These are phyloP conservation scores for Eleusine indica DNA, from an alignment of 176 grass and related monocot genomes.

Conservation along the genomic window DNA sequence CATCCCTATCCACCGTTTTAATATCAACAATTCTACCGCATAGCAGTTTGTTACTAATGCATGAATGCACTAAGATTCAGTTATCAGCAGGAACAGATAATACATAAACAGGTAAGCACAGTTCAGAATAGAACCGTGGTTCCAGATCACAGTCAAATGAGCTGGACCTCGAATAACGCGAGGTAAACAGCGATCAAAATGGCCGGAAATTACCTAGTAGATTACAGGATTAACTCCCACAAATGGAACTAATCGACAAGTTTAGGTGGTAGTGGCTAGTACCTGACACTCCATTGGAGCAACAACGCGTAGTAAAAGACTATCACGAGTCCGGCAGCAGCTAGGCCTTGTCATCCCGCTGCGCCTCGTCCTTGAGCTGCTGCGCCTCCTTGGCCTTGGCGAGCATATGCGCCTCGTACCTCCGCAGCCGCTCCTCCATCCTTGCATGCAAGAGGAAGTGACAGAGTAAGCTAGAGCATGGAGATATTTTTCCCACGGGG, in stretches of 20 bases:
- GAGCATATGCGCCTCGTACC: conserved; percentile 71
- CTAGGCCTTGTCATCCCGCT: conserved; percentile 56
- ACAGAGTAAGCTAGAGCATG: background rate
- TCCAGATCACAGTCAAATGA: background rate
- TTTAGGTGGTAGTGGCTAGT: background rate
- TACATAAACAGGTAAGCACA: background rate
- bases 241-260: background rate
- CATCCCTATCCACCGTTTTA: too few relatives aligned
- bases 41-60: background rate
- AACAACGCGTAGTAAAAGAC: background rate
- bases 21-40: background rate
- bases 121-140: background rate
- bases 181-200: background rate
- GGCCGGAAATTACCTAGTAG: background rate
- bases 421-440: conserved; percentile 80
- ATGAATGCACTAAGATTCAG: background rate
- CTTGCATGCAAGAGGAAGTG: conserved; percentile 46
- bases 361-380: conserved; percentile 32
- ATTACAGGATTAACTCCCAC: background rate
- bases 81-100: background rate
- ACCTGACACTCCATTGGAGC: conserved; percentile 21
- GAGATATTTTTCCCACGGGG: background rate
- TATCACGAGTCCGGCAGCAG: conserved; percentile 65
- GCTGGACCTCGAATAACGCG: background rate
- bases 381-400: conserved; percentile 55